These are phyloP conservation scores for Thymus quinquecostatus DNA, from an alignment of 257 asterid genomes.

Conservation along the genomic window DNA sequence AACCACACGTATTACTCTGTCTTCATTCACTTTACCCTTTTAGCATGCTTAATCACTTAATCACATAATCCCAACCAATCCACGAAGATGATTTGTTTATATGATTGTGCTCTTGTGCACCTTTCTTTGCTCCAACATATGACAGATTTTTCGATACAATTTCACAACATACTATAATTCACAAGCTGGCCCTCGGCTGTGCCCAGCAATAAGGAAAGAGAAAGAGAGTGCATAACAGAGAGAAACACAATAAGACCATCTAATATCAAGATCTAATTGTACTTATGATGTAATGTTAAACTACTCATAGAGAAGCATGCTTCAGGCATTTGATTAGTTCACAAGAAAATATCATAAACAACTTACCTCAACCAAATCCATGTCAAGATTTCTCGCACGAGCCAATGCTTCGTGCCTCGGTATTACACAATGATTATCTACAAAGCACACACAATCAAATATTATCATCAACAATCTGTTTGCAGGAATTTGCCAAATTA, in stretches of 20 bases:
- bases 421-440: slow-evolving; percentile 61
- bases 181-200: not conserved
- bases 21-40: slow-evolving; percentile 1
- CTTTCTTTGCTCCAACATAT: slow-evolving; percentile 2
- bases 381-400: slow-evolving; percentile 53
- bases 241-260: slow-evolving; percentile 4
- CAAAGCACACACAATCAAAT: slow-evolving; percentile 27
- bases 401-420: slow-evolving; percentile 58
- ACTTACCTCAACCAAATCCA: slow-evolving; percentile 92
- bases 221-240: not conserved
- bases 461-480: slow-evolving; percentile 1
- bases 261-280: slow-evolving; percentile 5
- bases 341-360: not conserved
- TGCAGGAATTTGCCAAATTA: not conserved
- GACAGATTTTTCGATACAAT: not conserved
- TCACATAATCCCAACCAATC: not conserved
- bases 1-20: not conserved
- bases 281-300: not conserved
- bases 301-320: slow-evolving; percentile 11
- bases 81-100: not conserved
- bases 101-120: slow-evolving; percentile 2
- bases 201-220: slow-evolving; percentile 9
- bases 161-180: not conserved
- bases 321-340: not conserved
- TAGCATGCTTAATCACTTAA: slow-evolving; percentile 19